These are phyloP conservation scores for Cordia subcordata DNA, from an alignment of 257 asterid genomes.

Conservation along the genomic window DNA sequence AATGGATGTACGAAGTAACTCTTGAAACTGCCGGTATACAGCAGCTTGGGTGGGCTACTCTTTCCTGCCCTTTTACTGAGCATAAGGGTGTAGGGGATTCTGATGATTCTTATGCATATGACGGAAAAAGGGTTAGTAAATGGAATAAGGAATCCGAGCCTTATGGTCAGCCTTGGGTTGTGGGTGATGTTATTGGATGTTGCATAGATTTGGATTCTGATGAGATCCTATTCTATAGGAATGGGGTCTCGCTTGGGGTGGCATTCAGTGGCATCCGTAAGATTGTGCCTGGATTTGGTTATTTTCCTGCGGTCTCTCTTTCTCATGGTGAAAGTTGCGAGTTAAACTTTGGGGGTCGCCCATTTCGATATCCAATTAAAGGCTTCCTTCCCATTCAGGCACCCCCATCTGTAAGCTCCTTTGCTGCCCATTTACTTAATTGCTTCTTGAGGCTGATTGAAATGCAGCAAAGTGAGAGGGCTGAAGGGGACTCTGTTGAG, in stretches of 20 bases:
- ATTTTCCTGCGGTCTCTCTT: constrained; percentile 91
- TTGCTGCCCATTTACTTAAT: constrained; percentile 51
- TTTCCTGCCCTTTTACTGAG: constrained; percentile 81
- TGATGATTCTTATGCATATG: constrained; percentile 91
- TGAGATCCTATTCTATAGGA: constrained; percentile 68
- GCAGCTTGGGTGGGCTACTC: constrained; percentile 95
- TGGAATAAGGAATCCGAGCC: constrained; percentile 78
- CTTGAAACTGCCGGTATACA: constrained; percentile 92
- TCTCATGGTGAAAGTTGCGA: constrained; percentile 97
- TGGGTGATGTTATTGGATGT: constrained; percentile 94
- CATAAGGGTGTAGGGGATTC: constrained; percentile 94
- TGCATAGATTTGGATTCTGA: constrained; percentile 81
- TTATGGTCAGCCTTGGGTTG: constrained; percentile 95
- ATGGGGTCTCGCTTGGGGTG: constrained; percentile 87
- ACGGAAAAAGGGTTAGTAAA: constrained; percentile 83
- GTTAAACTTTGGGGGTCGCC: constrained; percentile 80
- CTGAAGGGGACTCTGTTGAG: constrained; percentile 60
- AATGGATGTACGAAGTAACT: constrained; percentile 97
- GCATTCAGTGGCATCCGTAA: constrained; percentile 84
- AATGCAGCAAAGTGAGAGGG: constrained; percentile 48
- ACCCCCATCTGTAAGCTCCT: constrained; percentile 47
- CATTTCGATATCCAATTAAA: constrained; percentile 75
- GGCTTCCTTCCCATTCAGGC: constrained; percentile 76
- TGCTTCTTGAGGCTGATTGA: constrained; percentile 75
- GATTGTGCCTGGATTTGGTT: constrained; percentile 96